A percentile compares a stretch with the other conserved stretches of the same genome.
Conservation (phyloP, 2,329 filamentous ascomycete genomes). For the Aspergillus sp. region DNA sequence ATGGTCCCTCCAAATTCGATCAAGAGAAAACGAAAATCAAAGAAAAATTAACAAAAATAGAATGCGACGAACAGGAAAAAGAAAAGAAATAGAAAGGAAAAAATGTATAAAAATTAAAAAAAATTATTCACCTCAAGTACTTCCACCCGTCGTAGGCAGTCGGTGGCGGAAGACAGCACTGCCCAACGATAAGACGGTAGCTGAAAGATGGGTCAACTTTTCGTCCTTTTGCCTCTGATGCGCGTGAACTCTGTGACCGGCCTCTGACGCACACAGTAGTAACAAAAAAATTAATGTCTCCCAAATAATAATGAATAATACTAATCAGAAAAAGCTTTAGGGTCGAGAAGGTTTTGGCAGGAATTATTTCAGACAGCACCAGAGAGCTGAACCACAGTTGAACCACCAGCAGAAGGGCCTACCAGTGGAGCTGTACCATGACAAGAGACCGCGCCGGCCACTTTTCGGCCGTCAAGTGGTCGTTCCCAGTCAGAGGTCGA, state of each 20-base stretch:
- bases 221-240: neutral
- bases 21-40: too few relatives aligned
- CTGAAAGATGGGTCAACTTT: constrained; percentile 25
- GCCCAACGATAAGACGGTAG: constrained; percentile 22
- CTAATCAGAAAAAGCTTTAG: constrained; percentile 1
- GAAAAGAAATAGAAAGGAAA: constrained; percentile 2
- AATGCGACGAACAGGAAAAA: neutral
- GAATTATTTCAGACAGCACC: constrained; percentile 15
- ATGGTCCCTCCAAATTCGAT: constrained; percentile 1
- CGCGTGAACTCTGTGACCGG: constrained; percentile 18
- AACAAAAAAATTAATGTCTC: constrained; percentile 7
- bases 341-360: constrained; percentile 5
- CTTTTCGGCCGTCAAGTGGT: constrained; percentile 22
- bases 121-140: constrained; percentile 6
- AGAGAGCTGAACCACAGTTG: constrained; percentile 14
- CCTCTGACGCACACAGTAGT: constrained; percentile 21
- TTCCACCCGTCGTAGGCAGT: neutral
- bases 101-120: constrained; percentile 4
- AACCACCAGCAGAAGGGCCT: constrained; percentile 17
- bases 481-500: constrained; percentile 20
- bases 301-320: neutral
- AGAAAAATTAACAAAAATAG: neutral
- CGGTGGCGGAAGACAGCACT: constrained; percentile 19
- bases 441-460: constrained; percentile 15
- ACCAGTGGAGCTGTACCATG: constrained; percentile 23